Percentiles rank a stretch among this genome's conserved stretches.
Conservation (phyloP, 1,139 yeast species). For the Sugiyamaella novakii region DNA sequence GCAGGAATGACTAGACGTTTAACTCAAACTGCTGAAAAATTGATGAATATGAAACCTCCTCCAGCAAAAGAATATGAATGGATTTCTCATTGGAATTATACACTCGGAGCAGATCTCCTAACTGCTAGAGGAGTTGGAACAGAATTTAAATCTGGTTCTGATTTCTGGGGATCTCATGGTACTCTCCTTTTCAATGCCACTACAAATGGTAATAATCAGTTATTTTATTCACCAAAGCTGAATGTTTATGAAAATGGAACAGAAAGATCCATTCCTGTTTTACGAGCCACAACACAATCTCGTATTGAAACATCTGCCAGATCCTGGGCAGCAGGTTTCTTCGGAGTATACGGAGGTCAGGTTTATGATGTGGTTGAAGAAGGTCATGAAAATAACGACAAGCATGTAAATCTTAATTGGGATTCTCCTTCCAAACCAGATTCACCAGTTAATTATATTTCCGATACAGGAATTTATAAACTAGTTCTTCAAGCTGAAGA, state of each 20-base stretch:
- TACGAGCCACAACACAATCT: conserved; percentile 46
- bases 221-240: conserved; percentile 33
- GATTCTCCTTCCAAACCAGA: conserved; percentile 17
- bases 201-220: conserved; percentile 26
- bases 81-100: conserved; percentile 43
- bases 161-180: conserved; percentile 49
- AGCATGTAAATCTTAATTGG: conserved; percentile 1
- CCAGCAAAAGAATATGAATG: conserved; percentile 32
- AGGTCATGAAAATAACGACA: conserved; percentile 12
- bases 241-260: conserved; percentile 42
- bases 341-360: conserved; percentile 44
- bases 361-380: conserved; percentile 35
- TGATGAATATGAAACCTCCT: conserved; percentile 39
- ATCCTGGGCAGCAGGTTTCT: conserved; percentile 51
- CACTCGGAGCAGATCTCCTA: conserved; percentile 42
- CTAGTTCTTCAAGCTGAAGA: conserved; percentile 43
- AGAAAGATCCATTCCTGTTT: conserved; percentile 38
- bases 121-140: conserved; percentile 46
- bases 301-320: conserved; percentile 46
- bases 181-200: conserved; percentile 41
- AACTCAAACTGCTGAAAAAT: conserved; percentile 37
- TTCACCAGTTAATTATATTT: conserved; percentile 6
- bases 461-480: conserved; percentile 32
- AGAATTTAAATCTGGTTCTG: conserved; percentile 44
- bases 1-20: conserved; percentile 36